These are phyloP conservation scores for Nannochloropsis oceanica DNA, from an alignment of 108 stramenopile species.

Conservation along the genomic window DNA sequence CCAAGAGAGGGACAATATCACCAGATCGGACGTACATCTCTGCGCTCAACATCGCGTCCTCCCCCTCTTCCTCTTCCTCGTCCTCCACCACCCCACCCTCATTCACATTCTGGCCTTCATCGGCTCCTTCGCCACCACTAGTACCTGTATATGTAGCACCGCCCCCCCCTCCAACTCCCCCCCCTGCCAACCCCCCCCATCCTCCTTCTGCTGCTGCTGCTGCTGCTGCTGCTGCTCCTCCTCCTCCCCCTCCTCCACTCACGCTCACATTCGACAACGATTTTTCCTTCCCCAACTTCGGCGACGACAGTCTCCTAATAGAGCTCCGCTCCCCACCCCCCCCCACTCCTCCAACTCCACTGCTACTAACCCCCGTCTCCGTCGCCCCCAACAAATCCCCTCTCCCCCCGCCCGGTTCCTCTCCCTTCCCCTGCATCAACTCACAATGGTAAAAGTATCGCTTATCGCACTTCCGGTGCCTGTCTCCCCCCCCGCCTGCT, in stretches of 20 bases:
- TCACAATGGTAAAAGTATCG: slow-evolving; percentile 20
- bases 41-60: neutral
- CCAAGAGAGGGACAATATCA: neutral
- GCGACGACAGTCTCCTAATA: too few species aligned
- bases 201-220: too few species aligned
- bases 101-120: neutral
- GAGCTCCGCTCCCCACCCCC: neutral
- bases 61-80: neutral
- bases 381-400: neutral
- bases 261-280: neutral
- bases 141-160: neutral
- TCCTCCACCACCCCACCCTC: neutral
- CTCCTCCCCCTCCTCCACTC: neutral
- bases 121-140: neutral
- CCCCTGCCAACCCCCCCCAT: neutral
- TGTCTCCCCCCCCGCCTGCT: neutral
- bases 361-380: neutral
- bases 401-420: neutral
- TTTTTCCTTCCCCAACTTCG: neutral
- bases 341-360: neutral
- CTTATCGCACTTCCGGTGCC: slow-evolving; percentile 5
- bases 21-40: neutral
- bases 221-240: too few species aligned
- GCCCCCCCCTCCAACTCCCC: neutral
- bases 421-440: slow-evolving; percentile 5